phyloP scores from a whole-genome alignment of 2,329 filamentous ascomycete species.

The Neonectria ditissima region DNA sequence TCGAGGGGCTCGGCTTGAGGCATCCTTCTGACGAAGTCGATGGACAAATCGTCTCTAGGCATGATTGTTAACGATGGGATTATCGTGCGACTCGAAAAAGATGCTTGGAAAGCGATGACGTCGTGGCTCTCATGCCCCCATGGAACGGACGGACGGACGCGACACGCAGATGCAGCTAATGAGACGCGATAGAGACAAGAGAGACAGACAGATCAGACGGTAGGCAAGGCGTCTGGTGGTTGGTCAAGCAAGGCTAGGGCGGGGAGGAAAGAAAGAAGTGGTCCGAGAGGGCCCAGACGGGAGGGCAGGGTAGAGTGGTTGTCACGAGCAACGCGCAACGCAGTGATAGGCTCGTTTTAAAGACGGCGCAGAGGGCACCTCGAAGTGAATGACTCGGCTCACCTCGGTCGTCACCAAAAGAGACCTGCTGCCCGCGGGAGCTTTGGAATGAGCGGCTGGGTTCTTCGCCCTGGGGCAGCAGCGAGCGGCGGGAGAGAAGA shows the following conservation, averaged over 20 bases:
- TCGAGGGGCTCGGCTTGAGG: conserved; percentile 71
- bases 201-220: conserved; percentile 27
- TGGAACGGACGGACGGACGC: conserved; percentile 33
- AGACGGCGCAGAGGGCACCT: conserved; percentile 44
- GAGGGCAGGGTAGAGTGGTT: conserved; percentile 39
- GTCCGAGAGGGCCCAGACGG: conserved; percentile 37
- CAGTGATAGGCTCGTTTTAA: conserved; percentile 41
- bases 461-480: conserved; percentile 1
- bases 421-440: conserved; percentile 35
- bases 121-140: conserved; percentile 35
- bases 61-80: conserved; percentile 69
- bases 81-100: conserved; percentile 40
- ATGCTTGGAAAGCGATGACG: conserved; percentile 35
- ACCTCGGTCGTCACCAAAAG: conserved; percentile 42
- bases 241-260: conserved; percentile 39
- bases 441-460: conserved; percentile 13
- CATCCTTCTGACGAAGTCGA: conserved; percentile 77
- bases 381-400: conserved; percentile 49
- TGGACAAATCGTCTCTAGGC: conserved; percentile 79
- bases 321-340: conserved; percentile 48
- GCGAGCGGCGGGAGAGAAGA: conserved; percentile 27
- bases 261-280: conserved; percentile 40
- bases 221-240: conserved; percentile 35
- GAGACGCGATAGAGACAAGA: conserved; percentile 22
- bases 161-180: conserved; percentile 30